Evolutionary conservation across 1,139 yeast genomes (phyloP), one percentile per base, ranked within the genome.

Genomic region (Blastobotrys malaysiensis): DNA sequence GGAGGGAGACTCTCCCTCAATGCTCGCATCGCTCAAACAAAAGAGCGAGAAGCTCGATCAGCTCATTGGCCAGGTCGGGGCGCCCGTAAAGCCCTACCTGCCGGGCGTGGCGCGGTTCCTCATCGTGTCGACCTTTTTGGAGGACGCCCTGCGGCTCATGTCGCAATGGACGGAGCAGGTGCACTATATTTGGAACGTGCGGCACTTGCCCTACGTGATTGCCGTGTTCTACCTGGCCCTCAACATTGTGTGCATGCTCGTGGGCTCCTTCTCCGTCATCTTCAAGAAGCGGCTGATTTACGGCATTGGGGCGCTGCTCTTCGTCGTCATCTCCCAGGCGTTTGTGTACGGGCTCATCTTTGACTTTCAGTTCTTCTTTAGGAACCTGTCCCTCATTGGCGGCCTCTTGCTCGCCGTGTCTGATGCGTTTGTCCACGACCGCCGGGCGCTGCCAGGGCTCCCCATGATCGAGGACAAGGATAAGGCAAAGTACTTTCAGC

Each of bases 81-180:
- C 67, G 20, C 76, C 77, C 4, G 57, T 74, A 53, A 70, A 71
- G 65, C 77, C 77, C 22, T 70, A 69, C 54, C 65, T 75, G 55
- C 98, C 98, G 13, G 83, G 86, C 21, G 80, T 93, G 61, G 98
- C 97, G 26, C 79, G 99, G 56, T 84, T 88, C 58, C 81, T 91
- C 64, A 90, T 93, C 61, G 97, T 93, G 57, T 97, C 96, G 52
- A 93, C 99, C 1, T 93, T 91, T 69, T 82, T 84, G 64, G 99
- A 93, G 71, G 99, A 93, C 68, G 83, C 97, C 1, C 70, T 86
- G 56, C 80, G 99, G 70, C 88, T 93, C 65, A 67, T 84, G 57
- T 77, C 90, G 14, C 98, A 91, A 72, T 93, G 98, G 98, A 72
- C 79, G 36, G 96, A 90, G 66, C 99, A 93, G 71, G 89, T 89